Base-by-base conservation (phyloP, 257 asterid species). In the Fraxinus excelsior region DNA sequence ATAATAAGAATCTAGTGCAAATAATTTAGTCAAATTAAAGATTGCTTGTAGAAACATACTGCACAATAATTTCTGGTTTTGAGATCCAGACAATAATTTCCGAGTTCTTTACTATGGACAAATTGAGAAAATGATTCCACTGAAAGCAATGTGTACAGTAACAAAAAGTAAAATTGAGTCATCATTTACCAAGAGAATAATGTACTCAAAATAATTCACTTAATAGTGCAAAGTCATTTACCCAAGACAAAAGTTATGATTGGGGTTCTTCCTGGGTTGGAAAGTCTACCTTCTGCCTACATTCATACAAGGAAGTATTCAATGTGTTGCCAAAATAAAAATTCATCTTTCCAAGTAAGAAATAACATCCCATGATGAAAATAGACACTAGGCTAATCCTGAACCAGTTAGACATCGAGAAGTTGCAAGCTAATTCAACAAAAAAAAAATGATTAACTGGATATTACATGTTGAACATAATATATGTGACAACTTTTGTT, bases 191-290 rank as follows among this genome's bases (percentile, higher is more conserved):
- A 72, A 21, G 78, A 32, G 82, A 32, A 74, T 68, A 68, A 72
- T 28, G 53, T 53, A 72, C 29, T 40, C 35, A 78, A 70, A 44
- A 70, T 28, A 77, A 77, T 65, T 32, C 34, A 77, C 62, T 51
- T 69, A 72, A 67, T 51, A 51, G 6, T 49, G 53, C 74, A 65
- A 80, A 7, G 79, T 64, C 44, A 82, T 71, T 88, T 93, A 94
- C 99, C 98, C 85, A 94, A 80, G 80, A 94, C 96, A 86, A 92
- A 94, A 60, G 98, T 76, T 64, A 91, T 80, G 79, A 88, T 90
- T 3, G 96, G 96, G 42, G 19, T 74, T 67, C 74, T 74, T 80
- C 83, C 87, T 76, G 84, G 72, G 75, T 78, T 78, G 86, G 83
- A 79, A 82, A 80, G 78, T 87, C 92, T 93, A 81, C 81, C 86